Percentiles rank a stretch among this genome's conserved stretches.
Conservation (phyloP, 2,329 filamentous ascomycete genomes). For the Aspergillus floridensis region DNA sequence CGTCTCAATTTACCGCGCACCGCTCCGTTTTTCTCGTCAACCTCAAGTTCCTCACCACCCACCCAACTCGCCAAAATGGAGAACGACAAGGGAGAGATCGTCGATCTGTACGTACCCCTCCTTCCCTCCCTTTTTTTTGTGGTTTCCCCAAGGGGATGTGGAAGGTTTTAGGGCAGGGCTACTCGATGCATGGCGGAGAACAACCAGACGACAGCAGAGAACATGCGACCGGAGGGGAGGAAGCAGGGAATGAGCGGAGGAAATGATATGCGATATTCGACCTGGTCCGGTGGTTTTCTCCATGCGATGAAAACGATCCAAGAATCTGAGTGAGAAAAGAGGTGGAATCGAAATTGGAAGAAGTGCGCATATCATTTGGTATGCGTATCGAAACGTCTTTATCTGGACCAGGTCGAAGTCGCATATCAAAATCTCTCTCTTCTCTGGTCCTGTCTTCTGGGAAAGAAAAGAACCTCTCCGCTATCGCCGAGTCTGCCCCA, state of each 20-base stretch:
- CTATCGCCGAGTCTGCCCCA: too few species aligned
- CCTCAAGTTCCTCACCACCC: constrained; percentile 37
- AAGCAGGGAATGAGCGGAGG: neutral
- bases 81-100: constrained; percentile 99
- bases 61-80: constrained; percentile 73
- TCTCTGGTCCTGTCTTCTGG: neutral
- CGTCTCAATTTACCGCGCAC: constrained; percentile 29
- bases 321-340: neutral
- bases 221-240: neutral
- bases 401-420: neutral
- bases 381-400: neutral
- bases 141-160: neutral
- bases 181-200: neutral
- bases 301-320: neutral
- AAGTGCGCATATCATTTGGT: neutral
- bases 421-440: neutral
- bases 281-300: neutral
- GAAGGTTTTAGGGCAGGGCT: neutral
- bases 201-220: neutral
- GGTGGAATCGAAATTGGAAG: neutral
- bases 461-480: too few species aligned
- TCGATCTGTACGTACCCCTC: constrained; percentile 78
- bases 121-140: constrained; percentile 12
- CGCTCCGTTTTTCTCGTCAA: constrained; percentile 31
- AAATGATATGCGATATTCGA: neutral